phyloP scores from a whole-genome alignment of 2,329 filamentous ascomycete genomes.

The Aspergillus fumigatus region DNA sequence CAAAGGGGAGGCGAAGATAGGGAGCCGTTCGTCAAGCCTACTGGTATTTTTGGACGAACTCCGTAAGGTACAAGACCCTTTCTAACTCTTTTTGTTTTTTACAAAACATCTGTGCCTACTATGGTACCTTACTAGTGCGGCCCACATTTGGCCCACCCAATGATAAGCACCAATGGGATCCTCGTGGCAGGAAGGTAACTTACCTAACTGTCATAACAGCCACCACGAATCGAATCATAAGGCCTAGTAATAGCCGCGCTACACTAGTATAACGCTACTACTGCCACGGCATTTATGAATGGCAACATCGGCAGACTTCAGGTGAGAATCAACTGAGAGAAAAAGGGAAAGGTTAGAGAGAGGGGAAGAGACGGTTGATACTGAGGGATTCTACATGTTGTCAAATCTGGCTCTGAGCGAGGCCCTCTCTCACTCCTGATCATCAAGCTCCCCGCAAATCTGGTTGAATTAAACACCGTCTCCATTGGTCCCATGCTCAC shows the following conservation, averaged over 20 bases:
- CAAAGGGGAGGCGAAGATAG: neutral
- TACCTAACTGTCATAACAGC: slow-evolving; percentile 3
- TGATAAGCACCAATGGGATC: slow-evolving; percentile 8
- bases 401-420: neutral
- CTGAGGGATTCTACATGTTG: neutral
- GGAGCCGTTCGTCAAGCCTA: neutral
- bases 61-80: too few relatives aligned
- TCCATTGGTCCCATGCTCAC: neutral
- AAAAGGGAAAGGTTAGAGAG: neutral
- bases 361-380: neutral
- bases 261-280: too few relatives aligned
- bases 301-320: neutral
- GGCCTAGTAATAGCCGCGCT: too few relatives aligned
- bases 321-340: neutral
- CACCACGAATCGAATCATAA: neutral
- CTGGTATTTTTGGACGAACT: neutral
- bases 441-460: neutral
- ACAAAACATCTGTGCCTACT: neutral
- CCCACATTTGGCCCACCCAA: slow-evolving; percentile 12
- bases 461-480: neutral
- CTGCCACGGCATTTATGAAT: too few relatives aligned
- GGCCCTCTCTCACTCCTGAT: neutral
- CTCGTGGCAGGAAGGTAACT: slow-evolving; percentile 7
- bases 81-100: neutral
- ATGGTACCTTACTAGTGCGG: too few relatives aligned